phyloP scores from a whole-genome alignment of 2,329 filamentous ascomycete genomes.

The Penicillium rolfsii region DNA sequence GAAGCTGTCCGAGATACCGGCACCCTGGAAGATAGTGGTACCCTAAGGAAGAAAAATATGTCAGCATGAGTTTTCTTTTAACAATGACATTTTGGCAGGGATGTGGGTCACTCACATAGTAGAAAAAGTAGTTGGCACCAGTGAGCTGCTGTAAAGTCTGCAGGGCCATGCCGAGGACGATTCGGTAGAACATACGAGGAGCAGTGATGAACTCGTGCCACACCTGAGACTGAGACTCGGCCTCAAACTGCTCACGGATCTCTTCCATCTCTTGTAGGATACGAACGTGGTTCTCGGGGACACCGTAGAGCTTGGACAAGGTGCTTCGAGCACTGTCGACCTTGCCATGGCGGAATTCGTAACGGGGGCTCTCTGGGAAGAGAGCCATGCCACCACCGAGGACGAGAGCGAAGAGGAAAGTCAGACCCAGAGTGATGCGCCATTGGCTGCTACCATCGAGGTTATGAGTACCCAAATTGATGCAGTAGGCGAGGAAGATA shows the following conservation, averaged over 20 bases:
- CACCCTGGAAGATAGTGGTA: conserved; percentile 59
- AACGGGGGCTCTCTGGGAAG: conserved; percentile 62
- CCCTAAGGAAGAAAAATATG: conserved; percentile 50
- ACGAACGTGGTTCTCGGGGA: conserved; percentile 57
- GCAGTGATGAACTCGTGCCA: conserved; percentile 51
- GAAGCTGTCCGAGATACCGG: conserved; percentile 67
- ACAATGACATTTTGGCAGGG: not conserved
- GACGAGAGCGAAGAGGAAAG: conserved; percentile 59
- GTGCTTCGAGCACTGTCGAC: conserved; percentile 56
- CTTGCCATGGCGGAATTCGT: conserved; percentile 59
- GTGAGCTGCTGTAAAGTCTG: conserved; percentile 52
- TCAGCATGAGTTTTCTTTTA: conserved; percentile 16
- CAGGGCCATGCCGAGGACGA: conserved; percentile 46
- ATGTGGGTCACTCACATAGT: conserved; percentile 52
- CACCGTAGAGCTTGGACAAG: conserved; percentile 59
- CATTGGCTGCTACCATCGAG: conserved; percentile 50
- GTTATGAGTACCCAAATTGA: conserved; percentile 50
- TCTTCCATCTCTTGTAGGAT: conserved; percentile 59
- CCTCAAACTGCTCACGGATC: conserved; percentile 61
- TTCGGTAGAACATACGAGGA: conserved; percentile 51
- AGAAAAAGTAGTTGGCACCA: conserved; percentile 54
- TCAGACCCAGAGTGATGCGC: conserved; percentile 59
- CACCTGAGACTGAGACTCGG: conserved; percentile 49
- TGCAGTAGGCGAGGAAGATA: conserved; percentile 51
- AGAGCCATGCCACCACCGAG: conserved; percentile 60